phyloP scores from a whole-genome alignment of 2,329 filamentous ascomycete genomes.

The Cercospora citrullina region DNA sequence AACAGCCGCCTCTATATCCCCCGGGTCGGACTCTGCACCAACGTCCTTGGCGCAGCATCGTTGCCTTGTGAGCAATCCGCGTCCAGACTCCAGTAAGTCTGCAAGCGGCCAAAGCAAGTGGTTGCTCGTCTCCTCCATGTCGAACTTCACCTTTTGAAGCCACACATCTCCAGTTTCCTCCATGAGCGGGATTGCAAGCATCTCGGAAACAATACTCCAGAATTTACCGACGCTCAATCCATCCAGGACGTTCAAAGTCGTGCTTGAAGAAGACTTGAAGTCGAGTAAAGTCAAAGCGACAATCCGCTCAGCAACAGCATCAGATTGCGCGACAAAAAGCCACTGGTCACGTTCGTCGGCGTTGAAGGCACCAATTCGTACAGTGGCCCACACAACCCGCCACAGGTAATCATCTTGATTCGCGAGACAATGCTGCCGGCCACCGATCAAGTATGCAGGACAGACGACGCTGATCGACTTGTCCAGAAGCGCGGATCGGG shows the following conservation, averaged over 20 bases:
- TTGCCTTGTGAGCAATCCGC: neutral
- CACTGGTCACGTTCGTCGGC: neutral
- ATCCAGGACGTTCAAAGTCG: neutral
- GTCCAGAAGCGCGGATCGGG: neutral
- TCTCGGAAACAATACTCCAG: neutral
- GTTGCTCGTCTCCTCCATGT: neutral
- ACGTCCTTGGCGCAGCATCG: too few relatives aligned
- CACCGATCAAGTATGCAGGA: conserved; percentile 5
- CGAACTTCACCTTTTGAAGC: neutral
- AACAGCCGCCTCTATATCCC: too few relatives aligned
- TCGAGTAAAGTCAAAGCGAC: neutral
- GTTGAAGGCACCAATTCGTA: neutral
- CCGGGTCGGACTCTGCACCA: too few relatives aligned
- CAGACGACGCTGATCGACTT: neutral
- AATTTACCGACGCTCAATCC: neutral
- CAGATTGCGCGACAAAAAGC: neutral
- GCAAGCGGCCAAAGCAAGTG: neutral
- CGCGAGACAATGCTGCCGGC: neutral
- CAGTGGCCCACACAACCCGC: conserved; percentile 7
- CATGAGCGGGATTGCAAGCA: neutral
- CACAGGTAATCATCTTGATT: conserved; percentile 16
- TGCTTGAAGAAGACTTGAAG: neutral
- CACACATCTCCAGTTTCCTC: neutral
- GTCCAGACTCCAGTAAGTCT: neutral
- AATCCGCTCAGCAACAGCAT: neutral